A percentile compares a stretch with the other conserved stretches of the same genome.
Evolutionary conservation across 192 early-diverging fungal species (phyloP).

Genomic region (Thamnidium elegans): DNA sequence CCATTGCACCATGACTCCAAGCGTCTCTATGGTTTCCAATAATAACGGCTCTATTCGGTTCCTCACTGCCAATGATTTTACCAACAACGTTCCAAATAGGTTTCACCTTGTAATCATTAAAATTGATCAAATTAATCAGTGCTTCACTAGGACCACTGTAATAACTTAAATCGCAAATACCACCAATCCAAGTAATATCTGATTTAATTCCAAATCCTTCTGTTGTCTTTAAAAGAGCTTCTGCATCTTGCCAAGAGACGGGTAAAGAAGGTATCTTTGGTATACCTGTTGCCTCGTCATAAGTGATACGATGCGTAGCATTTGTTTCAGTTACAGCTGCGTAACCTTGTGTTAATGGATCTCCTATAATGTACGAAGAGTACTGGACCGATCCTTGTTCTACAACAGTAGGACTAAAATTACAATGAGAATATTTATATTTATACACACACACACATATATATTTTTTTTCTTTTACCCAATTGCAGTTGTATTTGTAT

Average conservation of each 20-base stretch:
- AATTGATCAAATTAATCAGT: conserved; percentile 49
- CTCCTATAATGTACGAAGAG: conserved; percentile 47
- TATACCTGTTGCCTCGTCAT: conserved; percentile 42
- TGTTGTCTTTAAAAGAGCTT: conserved; percentile 52
- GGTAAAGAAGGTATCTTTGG: conserved; percentile 62
- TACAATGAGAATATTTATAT: no score
- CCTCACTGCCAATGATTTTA: conserved; percentile 48
- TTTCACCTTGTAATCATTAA: conserved; percentile 41
- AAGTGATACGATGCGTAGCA: conserved; percentile 35
- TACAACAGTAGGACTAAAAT: conserved; percentile 45
- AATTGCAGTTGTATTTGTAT: conserved; percentile 16
- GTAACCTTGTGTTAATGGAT: conserved; percentile 61
- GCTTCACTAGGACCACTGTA: conserved; percentile 52
- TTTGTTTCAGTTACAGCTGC: conserved; percentile 35
- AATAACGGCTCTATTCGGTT: conserved; percentile 49
- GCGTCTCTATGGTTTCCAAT: conserved; percentile 67
- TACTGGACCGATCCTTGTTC: conserved; percentile 55
- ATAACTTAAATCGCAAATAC: conserved; percentile 47
- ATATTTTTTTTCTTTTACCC: no score
- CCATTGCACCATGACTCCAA: conserved; percentile 62
- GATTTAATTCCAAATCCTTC: conserved; percentile 38
- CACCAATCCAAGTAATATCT: conserved; percentile 49
- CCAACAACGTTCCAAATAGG: conserved; percentile 64
- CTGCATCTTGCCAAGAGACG: conserved; percentile 58
- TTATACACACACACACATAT: no score